Evolutionary conservation across 2,329 filamentous ascomycete species (phyloP).

Genomic region (Aspergillus fijiensis): DNA sequence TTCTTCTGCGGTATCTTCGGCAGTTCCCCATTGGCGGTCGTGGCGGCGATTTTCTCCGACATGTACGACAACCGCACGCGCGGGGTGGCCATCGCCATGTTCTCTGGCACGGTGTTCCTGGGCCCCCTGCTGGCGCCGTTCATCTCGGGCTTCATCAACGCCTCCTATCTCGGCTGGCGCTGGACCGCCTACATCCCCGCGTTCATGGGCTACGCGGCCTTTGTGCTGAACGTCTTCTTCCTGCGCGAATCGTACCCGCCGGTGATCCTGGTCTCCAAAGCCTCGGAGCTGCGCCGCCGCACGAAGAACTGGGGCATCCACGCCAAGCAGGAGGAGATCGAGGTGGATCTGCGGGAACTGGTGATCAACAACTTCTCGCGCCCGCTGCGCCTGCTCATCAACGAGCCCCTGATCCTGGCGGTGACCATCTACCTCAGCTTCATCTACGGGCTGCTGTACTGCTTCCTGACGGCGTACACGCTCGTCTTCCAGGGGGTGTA

Average conservation of each 20-base stretch:
- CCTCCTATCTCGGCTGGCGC: slow-evolving; percentile 48
- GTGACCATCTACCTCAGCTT: slow-evolving; percentile 43
- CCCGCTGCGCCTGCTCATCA: slow-evolving; percentile 40
- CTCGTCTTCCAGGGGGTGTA: slow-evolving; percentile 55
- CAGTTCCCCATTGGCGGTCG: slow-evolving; percentile 41
- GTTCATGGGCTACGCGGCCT: slow-evolving; percentile 52
- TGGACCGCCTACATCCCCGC: slow-evolving; percentile 51
- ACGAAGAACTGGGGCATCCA: slow-evolving; percentile 61
- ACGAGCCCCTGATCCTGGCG: slow-evolving; percentile 44
- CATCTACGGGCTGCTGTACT: slow-evolving; percentile 38
- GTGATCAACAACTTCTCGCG: slow-evolving; percentile 50
- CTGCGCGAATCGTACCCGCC: slow-evolving; percentile 57
- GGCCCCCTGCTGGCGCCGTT: slow-evolving; percentile 53
- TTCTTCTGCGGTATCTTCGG: slow-evolving; percentile 49
- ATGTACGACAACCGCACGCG: slow-evolving; percentile 47
- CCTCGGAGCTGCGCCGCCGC: slow-evolving; percentile 50
- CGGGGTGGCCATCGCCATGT: slow-evolving; percentile 46
- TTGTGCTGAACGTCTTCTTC: slow-evolving; percentile 39
- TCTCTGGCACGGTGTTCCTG: slow-evolving; percentile 53
- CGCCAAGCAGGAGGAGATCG: slow-evolving; percentile 53
- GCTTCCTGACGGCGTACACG: slow-evolving; percentile 40
- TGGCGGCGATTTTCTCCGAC: slow-evolving; percentile 45
- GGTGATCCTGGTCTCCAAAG: slow-evolving; percentile 53
- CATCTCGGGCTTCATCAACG: slow-evolving; percentile 50
- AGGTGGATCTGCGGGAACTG: slow-evolving; percentile 49